phyloP scores from a whole-genome alignment of 306 rosid genomes.

The Gleditsia sinensis region DNA sequence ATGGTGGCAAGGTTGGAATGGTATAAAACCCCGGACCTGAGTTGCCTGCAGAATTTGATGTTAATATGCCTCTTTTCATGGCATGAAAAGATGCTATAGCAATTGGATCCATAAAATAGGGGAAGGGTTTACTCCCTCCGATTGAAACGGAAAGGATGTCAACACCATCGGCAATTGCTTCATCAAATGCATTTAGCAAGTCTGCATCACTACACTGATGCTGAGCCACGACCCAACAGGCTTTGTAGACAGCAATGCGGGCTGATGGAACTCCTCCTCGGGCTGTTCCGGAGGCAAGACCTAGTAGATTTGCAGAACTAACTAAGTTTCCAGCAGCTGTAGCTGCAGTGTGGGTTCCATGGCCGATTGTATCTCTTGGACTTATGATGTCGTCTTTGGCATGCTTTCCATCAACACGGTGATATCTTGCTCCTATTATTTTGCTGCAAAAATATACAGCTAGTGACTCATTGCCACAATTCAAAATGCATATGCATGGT shows the following conservation, averaged over 20 bases:
- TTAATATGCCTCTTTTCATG: conserved; percentile 60
- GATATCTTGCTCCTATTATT: conserved; percentile 53
- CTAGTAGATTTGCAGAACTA: conserved; percentile 31
- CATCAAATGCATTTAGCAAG: conserved; percentile 46
- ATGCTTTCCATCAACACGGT: not conserved
- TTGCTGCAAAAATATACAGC: conserved; percentile 32
- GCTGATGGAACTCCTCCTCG: conserved; percentile 37
- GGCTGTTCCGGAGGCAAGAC: conserved; percentile 23
- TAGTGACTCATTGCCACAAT: not conserved
- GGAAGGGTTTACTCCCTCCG: conserved; percentile 30
- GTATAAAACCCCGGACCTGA: conserved; percentile 36
- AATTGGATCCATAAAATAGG: conserved; percentile 55
- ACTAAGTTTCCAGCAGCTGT: conserved; percentile 50
- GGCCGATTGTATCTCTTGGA: conserved; percentile 46
- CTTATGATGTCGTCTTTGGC: not conserved
- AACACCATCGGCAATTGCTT: conserved; percentile 55
- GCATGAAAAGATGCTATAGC: conserved; percentile 85
- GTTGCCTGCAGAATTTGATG: conserved; percentile 78
- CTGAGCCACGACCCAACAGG: not conserved
- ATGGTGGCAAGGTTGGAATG: conserved; percentile 39
- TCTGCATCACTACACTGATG: too few species aligned
- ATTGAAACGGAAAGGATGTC: conserved; percentile 56
- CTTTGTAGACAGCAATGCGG: conserved; percentile 18
- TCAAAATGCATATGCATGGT: not conserved
- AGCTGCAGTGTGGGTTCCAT: conserved; percentile 58